Base-by-base conservation (phyloP, 768 basidiomycete species). In the Terana coerulea region DNA sequence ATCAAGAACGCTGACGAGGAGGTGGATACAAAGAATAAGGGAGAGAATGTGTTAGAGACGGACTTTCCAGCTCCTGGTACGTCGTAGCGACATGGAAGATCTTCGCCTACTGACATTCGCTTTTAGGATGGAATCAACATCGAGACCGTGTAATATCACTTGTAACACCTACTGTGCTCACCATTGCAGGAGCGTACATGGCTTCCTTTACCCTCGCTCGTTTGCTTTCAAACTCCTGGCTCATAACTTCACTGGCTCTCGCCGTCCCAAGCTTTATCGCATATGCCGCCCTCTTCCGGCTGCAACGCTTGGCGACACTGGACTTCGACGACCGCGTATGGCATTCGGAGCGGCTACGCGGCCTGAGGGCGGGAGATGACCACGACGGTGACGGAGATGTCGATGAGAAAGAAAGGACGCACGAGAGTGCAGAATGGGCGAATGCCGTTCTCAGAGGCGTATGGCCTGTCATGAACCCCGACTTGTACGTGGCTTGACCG, bases 401-500 rank as follows among this genome's bases (percentile, higher is more conserved):
- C 11, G 49, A 34, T 1, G 52, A 46, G 17, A 59, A 66, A 22
- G 68, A 67, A 48, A 58, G 68, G 17, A 58, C 59, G 29, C 60
- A 61, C 21, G 67, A 69, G 59, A 67, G 67, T 43, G 74, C 75
- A 33, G 80, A 82, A 57, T 90, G 88, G 89, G 73, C 88, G 29
- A 88, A 89, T 64, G 69, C 78, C 3, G 64, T 88, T 45, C 66
- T 86, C 22, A 65, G 70, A 33, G 74, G 77, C 2, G 64, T 90
- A 9, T 91, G 89, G 88, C 86, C 86, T 0, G 75, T 88, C 51
- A 69, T 89, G 53, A 86, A 89, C 61, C 86, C 88, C 2, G 73
- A 80, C 22, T 70, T 89, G 44, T 63, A 51, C 11, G 61, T 50
- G 6, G 19, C 8, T 40, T 2, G 2, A 5, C 1, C n/a, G 5